phyloP scores from a whole-genome alignment of 2,329 filamentous ascomycete genomes.

The Fusarium sp. region DNA sequence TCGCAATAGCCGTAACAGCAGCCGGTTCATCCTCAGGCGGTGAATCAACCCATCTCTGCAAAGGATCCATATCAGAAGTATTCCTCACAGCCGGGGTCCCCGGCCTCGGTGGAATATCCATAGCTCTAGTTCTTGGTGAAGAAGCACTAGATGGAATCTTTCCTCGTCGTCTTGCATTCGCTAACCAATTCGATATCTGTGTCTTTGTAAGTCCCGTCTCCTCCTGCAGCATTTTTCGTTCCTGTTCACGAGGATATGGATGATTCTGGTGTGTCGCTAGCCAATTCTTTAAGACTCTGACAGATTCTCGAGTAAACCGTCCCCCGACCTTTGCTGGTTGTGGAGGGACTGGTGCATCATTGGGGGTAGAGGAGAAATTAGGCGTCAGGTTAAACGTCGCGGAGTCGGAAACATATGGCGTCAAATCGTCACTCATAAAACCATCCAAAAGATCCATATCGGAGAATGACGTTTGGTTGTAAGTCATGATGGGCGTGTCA shows the following conservation, averaged over 20 bases:
- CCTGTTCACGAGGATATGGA: conserved; percentile 85
- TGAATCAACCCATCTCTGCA: conserved; percentile 49
- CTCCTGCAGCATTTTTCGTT: conserved; percentile 78
- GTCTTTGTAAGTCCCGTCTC: conserved; percentile 80
- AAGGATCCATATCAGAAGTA: conserved; percentile 40
- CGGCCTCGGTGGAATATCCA: conserved; percentile 66
- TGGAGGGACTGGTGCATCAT: background rate
- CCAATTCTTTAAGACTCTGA: conserved; percentile 84
- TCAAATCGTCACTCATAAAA: conserved; percentile 27
- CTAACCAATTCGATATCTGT: conserved; percentile 89
- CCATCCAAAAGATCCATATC: conserved; percentile 34
- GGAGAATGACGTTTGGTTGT: conserved; percentile 13
- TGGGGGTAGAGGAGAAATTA: background rate
- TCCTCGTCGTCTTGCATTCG: conserved; percentile 82
- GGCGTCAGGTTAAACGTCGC: background rate
- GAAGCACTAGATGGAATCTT: conserved; percentile 63
- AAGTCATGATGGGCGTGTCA: conserved; percentile 16
- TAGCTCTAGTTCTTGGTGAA: conserved; percentile 47
- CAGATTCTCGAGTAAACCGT: conserved; percentile 74
- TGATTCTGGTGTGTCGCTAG: conserved; percentile 78
- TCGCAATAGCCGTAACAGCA: conserved; percentile 46
- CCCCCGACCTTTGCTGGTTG: conserved; percentile 36
- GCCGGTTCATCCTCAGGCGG: conserved; percentile 49
- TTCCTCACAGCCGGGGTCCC: conserved; percentile 51
- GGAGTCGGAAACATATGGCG: conserved; percentile 25